These are phyloP conservation scores for Hypoxylon lenormandii DNA, from an alignment of 495 filamentous ascomycete species.

Conservation along the genomic window DNA sequence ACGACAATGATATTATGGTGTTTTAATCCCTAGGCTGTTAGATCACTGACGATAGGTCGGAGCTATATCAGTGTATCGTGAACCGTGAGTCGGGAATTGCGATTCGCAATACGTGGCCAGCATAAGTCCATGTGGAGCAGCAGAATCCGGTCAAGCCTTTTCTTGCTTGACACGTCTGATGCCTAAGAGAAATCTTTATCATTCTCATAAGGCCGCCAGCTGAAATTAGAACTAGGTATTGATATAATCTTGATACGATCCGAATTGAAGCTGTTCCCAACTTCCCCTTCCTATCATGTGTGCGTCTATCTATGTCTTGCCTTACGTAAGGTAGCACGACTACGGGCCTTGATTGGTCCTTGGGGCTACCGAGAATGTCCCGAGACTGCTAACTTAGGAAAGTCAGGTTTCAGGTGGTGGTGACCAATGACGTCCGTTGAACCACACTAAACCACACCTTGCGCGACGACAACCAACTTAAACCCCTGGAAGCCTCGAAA, in stretches of 20 bases:
- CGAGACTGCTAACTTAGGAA: conserved; percentile 26
- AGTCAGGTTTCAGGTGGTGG: conserved; percentile 1
- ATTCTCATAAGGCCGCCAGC: no score
- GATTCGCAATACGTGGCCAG: no score
- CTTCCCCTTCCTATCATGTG: no score
- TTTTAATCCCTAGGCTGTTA: neutral
- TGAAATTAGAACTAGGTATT: no score
- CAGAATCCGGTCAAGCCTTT: neutral
- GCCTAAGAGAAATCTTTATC: no score
- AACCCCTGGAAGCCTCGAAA: conserved; percentile 20
- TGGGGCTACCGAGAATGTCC: conserved; percentile 17
- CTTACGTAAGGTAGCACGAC: neutral
- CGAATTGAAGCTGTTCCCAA: no score
- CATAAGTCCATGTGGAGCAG: neutral
- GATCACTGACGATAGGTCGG: neutral
- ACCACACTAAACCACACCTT: neutral
- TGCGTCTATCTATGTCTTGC: neutral
- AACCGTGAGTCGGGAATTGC: no score
- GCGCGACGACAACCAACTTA: conserved; percentile 8
- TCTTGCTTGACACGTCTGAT: neutral
- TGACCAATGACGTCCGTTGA: conserved; percentile 20
- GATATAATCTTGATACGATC: no score
- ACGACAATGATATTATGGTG: no score
- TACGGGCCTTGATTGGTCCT: neutral
- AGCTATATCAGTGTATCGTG: no score